phyloP scores from a whole-genome alignment of 2,329 filamentous ascomycete species.

The Ustulina deusta region DNA sequence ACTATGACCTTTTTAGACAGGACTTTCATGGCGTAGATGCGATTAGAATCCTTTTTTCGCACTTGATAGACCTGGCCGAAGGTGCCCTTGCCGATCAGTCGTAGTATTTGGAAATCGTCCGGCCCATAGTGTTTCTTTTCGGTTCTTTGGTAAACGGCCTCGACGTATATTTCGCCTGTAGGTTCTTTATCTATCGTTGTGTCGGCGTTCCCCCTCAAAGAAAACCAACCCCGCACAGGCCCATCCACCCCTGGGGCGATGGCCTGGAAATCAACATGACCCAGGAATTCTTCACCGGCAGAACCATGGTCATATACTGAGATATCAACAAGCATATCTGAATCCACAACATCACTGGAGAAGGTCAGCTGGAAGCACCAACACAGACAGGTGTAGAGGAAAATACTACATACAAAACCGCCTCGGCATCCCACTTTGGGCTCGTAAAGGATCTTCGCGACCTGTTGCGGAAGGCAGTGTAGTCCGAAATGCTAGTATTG shows the following conservation, averaged over 20 bases:
- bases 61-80: conserved; percentile 99
- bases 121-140: conserved; percentile 94
- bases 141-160: conserved; percentile 85
- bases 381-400: neutral
- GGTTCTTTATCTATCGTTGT: conserved; percentile 76
- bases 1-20: conserved; percentile 99
- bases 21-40: conserved; percentile 99
- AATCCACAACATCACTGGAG: conserved; percentile 87
- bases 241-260: conserved; percentile 73
- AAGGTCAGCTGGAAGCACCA: conserved; percentile 35
- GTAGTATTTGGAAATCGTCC: conserved; percentile 94
- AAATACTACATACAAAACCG: conserved; percentile 80
- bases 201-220: conserved; percentile 79
- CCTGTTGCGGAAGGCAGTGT: conserved; percentile 69
- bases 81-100: conserved; percentile 96
- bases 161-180: conserved; percentile 90
- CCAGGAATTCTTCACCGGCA: conserved; percentile 89
- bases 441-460: conserved; percentile 74
- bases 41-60: conserved; percentile 92
- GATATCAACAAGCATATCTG: conserved; percentile 89
- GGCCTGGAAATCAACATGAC: conserved; percentile 85
- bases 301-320: conserved; percentile 89
- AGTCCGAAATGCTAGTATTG: conserved; percentile 85
- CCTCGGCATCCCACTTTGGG: conserved; percentile 95
- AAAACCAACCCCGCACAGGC: conserved; percentile 86